Evolutionary conservation across 2,329 filamentous ascomycete species (phyloP), one percentile per base, ranked within the genome.

Genomic region (Beauveria sp.): DNA sequence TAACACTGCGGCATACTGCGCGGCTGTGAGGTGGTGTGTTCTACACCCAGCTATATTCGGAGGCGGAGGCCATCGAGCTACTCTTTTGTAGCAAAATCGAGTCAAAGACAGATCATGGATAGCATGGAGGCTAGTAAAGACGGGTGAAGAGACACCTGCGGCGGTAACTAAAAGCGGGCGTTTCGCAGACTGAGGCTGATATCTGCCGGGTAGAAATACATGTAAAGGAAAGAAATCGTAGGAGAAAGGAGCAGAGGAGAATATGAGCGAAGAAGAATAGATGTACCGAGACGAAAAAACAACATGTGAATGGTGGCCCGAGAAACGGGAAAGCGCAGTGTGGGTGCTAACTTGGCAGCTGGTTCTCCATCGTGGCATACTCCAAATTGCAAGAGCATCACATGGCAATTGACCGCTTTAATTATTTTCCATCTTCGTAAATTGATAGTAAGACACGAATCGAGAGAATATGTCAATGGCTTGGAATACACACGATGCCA

Each of bases 151-250:
- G 18, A 51, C 16, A 45, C 10, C n/a, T n/a, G 30, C 26, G 42
- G 24, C 7, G 40, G 26, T 45, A 22, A 30, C n/a, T 30, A 49
- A 40, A 24, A 49, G 43, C 26, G 40, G 30, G 20, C 14, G 55
- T 22, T 47, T 34, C 24, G 42, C 20, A 45, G 24, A 50, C 24
- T 3, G 28, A 26, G 34, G 6, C 26, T 45, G 28, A 38, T 55
- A 6, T 5, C 55, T 16, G 30, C 14, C 30, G 43, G 51, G 47
- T 62, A 62, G 60, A 58, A 26, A 62, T 62, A 62, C 47, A 47
- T 52, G 38, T 58, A 49, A 58, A 62, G 58, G 55, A 43, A 55
- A 42, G 43, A 22, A 49, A 4, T 18, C 51, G 43, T 55, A 60
- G 58, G 58, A 49, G 20, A 45, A 52, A 46, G 28, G 24, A 42